Evolutionary conservation across 1,284 basidiomycete species (phyloP).

Genomic region (Macrocystidia cucumis): DNA sequence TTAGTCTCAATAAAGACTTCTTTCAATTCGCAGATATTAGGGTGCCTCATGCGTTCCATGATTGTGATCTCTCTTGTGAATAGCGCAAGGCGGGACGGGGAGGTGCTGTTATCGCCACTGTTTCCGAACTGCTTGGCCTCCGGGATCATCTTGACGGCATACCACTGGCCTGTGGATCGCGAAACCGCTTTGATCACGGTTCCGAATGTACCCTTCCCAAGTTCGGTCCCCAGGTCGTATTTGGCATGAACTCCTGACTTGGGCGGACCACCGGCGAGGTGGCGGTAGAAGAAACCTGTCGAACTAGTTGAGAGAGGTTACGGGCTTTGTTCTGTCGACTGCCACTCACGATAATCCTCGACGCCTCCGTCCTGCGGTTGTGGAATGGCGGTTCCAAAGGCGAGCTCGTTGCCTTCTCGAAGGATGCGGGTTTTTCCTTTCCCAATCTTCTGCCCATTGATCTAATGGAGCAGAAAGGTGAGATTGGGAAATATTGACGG

Average conservation of each 20-base stretch:
- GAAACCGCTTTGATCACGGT: constrained; percentile 68
- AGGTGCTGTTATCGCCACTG: constrained; percentile 14
- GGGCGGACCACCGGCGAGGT: constrained; percentile 41
- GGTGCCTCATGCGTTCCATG: constrained; percentile 67
- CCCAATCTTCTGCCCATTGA: constrained; percentile 64
- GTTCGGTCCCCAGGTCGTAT: constrained; percentile 59
- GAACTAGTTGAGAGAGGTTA: constrained; percentile 9
- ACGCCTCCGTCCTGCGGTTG: constrained; percentile 35
- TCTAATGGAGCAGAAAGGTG: constrained; percentile 32
- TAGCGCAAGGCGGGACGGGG: constrained; percentile 12
- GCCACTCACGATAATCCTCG: constrained; percentile 51
- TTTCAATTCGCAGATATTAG: constrained; percentile 75
- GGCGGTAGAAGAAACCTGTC: constrained; percentile 40
- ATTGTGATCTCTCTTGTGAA: constrained; percentile 77
- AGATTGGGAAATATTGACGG: constrained; percentile 2
- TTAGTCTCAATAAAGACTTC: constrained; percentile 69
- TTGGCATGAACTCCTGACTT: constrained; percentile 46
- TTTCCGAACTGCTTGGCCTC: constrained; percentile 29
- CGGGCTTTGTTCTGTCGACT: constrained; percentile 8
- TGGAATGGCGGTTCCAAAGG: constrained; percentile 56
- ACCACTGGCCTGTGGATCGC: constrained; percentile 51
- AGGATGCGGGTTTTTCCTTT: constrained; percentile 51
- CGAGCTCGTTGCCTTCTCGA: constrained; percentile 75
- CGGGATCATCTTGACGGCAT: constrained; percentile 74
- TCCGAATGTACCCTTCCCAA: constrained; percentile 79